Evolutionary conservation across 805 yeast genomes (phyloP).

Genomic region (Barnettozyma populi): DNA sequence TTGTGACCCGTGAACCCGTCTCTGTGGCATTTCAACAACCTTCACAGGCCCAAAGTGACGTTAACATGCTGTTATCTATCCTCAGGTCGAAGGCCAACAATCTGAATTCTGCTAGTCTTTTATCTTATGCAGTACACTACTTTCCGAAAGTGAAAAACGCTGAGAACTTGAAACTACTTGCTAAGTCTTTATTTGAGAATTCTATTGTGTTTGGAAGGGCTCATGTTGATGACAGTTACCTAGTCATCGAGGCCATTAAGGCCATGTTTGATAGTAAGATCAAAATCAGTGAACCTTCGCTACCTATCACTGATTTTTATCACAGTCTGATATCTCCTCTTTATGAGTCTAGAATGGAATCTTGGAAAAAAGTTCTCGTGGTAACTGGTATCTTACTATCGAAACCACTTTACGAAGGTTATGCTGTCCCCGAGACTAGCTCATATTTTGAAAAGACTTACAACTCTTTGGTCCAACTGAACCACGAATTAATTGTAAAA

Average conservation of each 20-base stretch:
- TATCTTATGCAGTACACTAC: slow-evolving; percentile 40
- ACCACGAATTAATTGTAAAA: slow-evolving; percentile 23
- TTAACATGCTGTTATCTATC: slow-evolving; percentile 23
- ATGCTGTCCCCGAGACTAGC: slow-evolving; percentile 25
- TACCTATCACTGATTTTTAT: slow-evolving; percentile 36
- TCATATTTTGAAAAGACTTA: slow-evolving; percentile 36
- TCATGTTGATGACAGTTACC: slow-evolving; percentile 25
- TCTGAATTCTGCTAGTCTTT: slow-evolving; percentile 9
- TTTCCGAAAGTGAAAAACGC: slow-evolving; percentile 41
- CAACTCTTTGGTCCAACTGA: slow-evolving; percentile 25
- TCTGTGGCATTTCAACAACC: slow-evolving; percentile 27
- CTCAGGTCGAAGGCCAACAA: slow-evolving; percentile 7
- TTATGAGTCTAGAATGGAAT: slow-evolving; percentile 27
- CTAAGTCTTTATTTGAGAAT: slow-evolving; percentile 36
- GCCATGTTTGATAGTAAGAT: slow-evolving; percentile 39
- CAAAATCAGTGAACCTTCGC: slow-evolving; percentile 38
- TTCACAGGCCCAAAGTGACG: slow-evolving; percentile 26
- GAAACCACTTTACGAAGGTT: slow-evolving; percentile 29
- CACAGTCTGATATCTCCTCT: slow-evolving; percentile 29
- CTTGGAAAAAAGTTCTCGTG: slow-evolving; percentile 42
- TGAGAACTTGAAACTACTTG: slow-evolving; percentile 34
- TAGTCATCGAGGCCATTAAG: slow-evolving; percentile 43
- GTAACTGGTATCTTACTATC: slow-evolving; percentile 38
- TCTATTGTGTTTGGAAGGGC: slow-evolving; percentile 28
- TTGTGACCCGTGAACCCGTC: slow-evolving; percentile 30